phyloP scores from a whole-genome alignment of 192 early-diverging fungal genomes.

The Glomus cerebriforme region DNA sequence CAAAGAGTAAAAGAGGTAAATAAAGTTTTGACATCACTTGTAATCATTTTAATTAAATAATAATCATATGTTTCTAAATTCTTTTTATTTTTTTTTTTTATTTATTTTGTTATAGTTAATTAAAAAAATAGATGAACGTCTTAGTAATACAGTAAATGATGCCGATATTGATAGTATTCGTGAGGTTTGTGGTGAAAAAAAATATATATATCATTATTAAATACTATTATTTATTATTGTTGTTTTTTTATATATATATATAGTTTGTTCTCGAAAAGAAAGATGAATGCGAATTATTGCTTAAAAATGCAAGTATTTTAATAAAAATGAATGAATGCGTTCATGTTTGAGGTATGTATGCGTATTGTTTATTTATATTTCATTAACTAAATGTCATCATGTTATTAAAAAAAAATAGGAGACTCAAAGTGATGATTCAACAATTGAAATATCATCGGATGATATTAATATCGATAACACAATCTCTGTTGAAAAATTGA shows the following conservation, averaged over 20 bases:
- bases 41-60: neutral
- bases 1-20: slow-evolving; percentile 25
- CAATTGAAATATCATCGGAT: neutral
- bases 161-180: neutral
- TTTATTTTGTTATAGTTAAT: slow-evolving; percentile 5
- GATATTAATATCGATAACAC: neutral
- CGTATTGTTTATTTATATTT: neutral
- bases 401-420: neutral
- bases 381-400: neutral
- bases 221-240: neutral
- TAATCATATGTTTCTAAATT: neutral
- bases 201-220: neutral
- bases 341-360: neutral
- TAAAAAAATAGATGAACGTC: slow-evolving; percentile 11
- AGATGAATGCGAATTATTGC: slow-evolving; percentile 20
- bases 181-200: too few relatives aligned
- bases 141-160: neutral
- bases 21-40: neutral
- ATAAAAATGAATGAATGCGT: too few relatives aligned
- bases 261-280: slow-evolving; percentile 11
- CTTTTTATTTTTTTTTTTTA: neutral
- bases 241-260: neutral
- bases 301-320: slow-evolving; percentile 8
- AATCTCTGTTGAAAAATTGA: neutral
- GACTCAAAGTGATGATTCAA: neutral